Evolutionary conservation across 2,329 filamentous ascomycete genomes (phyloP), one percentile per base, ranked within the genome.

Genomic region (Xylariaceae sp.): DNA sequence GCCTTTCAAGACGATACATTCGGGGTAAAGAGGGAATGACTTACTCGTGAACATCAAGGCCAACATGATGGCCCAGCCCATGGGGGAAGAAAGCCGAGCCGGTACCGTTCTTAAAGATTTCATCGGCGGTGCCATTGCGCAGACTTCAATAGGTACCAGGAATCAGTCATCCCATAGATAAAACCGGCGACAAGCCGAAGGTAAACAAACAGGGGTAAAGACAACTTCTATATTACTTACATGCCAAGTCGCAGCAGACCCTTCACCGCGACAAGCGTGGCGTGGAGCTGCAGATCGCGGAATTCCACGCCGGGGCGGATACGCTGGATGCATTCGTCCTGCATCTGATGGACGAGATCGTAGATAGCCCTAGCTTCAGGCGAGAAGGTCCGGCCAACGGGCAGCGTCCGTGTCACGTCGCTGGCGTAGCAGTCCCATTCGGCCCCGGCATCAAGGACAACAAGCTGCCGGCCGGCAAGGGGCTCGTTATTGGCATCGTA

Each of bases 401-500:
- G 92, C 61, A 96, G 84, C 0, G 92, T 94, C 36, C 92, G 83
- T 0, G 94, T 97, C 26, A 97, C 84, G 70, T 97, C 92, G 53
- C 87, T 88, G 29, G 90, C 90, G 69, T 99, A 97, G 62, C 87
- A 86, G 46, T 84, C 74, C 72, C 85, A 95, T 71, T 97, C 92
- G 61, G 85, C 87, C 2, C 90, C 92, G 1, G 92, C 92, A 68
- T 99, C 92, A 4, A 99, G 76, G 18, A 95, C 85, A 30, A 97
- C 74, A 29, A 92, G 78, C 65, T 92, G 83, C 53, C 85, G 80
- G 22, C 85, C 83, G 2, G 74, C 73, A 16, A 97, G 80, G 1
- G 84, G 72, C 63, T 87, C 80, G 64, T 95, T 79, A 68, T 99
- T 97, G 49, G 80, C 82, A 41, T 81, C 80, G 70, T 99, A 99